Evolutionary conservation across 208 protist genomes (phyloP), one percentile per base, ranked within the genome.

Genomic region (Leishmania turanica): DNA sequence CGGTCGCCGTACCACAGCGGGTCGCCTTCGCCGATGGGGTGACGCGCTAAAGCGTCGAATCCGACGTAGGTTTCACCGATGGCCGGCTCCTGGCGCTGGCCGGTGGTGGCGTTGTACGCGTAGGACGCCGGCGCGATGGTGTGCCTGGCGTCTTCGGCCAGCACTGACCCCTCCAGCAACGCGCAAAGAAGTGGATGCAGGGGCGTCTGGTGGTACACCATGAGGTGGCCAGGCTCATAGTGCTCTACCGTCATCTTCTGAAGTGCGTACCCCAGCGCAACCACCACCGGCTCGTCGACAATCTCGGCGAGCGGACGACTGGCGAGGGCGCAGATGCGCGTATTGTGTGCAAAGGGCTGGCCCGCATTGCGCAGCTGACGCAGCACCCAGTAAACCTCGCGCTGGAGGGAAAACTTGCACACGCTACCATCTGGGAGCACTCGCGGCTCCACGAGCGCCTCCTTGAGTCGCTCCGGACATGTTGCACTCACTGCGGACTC

Each of bases 351-450:
- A 73, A 97, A 77, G 3, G 94, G 92, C 85, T 96, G 92, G 7
- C 94, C 91, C 9, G 92, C 84, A 72, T 82, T 78, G 66, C 89
- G 87, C 60, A 97, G 89, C 80, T 97, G 92, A 27, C 91, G 83
- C 47, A 97, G 82, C 58, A 97, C 84, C 92, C 94, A 97, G 80
- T 93, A 95, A 54, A 93, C 92, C 86, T 97, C 91, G 19, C 88
- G 82, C 54, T 92, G 87, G 40, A 91, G 71, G 2, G 89, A 78
- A 47, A 95, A 88, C 42, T 88, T 78, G 84, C 92, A 94, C 56
- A 88, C 81, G 53, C 88, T 90, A 45, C 87, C 87, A 60, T 88
- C 88, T 9, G 90, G 84, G 15, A 95, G 84, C 45, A 37, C 13
- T 45, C 84, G 85, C n/a, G 90, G 80, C 31, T 84, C 90, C 19